phyloP scores from a whole-genome alignment of 2,329 filamentous ascomycete species.

The Stemphylium vesicarium region DNA sequence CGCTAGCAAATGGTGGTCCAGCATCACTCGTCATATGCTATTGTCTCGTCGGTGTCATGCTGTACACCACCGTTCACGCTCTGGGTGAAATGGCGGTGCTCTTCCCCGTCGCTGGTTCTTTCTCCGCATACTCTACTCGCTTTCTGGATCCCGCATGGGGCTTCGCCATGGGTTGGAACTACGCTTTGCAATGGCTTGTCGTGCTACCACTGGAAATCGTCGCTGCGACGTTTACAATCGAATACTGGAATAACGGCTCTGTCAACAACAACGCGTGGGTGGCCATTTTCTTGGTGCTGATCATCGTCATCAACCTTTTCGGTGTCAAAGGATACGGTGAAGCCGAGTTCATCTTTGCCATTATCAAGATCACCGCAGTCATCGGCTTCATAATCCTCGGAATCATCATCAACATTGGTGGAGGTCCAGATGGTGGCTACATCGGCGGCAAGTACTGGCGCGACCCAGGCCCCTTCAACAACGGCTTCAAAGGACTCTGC shows the following conservation, averaged over 20 bases:
- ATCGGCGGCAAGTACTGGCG: constrained; percentile 81
- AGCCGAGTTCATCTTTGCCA: constrained; percentile 85
- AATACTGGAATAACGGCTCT: constrained; percentile 70
- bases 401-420: constrained; percentile 84
- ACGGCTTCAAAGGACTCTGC: constrained; percentile 84
- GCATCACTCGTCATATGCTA: constrained; percentile 46
- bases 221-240: constrained; percentile 81
- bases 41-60: constrained; percentile 78
- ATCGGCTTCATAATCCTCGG: constrained; percentile 90
- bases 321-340: constrained; percentile 84
- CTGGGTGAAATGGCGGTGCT: constrained; percentile 89
- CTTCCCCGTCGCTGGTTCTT: constrained; percentile 90
- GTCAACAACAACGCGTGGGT: constrained; percentile 71
- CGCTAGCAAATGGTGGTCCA: constrained; percentile 49
- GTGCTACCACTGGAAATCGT: constrained; percentile 86
- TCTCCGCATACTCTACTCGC: constrained; percentile 87
- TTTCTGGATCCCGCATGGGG: constrained; percentile 95
- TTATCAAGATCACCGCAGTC: constrained; percentile 84
- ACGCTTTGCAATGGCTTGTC: constrained; percentile 86
- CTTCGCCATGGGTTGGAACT: constrained; percentile 96
- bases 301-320: constrained; percentile 74
- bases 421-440: constrained; percentile 66
- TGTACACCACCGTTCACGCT: constrained; percentile 91
- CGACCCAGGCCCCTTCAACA: constrained; percentile 81
- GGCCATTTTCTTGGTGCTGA: constrained; percentile 76